Evolutionary conservation across 371 early-diverging fungal species (phyloP), one percentile per base, ranked within the genome.

Genomic region (Choanephora cucurbitarum): DNA sequence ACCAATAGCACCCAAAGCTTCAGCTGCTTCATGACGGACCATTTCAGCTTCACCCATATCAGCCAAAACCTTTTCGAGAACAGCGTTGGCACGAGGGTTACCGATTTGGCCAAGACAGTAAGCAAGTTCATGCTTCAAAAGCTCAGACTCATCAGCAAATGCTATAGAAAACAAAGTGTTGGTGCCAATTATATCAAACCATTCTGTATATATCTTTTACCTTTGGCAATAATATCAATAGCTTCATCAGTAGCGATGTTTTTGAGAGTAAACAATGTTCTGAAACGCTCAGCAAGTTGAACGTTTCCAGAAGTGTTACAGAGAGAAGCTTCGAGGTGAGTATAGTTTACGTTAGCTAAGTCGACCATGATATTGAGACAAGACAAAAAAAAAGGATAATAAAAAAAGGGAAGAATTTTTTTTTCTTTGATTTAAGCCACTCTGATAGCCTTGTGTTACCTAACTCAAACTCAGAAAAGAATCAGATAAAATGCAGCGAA

Each of bases 21-120:
- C 98, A n/a, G 97, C 98, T 43, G 97, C 96, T 76, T 98, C 99
- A 69, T 99, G 99, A 17, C 99, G 87, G 32, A 99, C 99, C 93
- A 99, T 99, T 44, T 91, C 91, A 67, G 96, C 92, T 71, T 97
- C 90, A 0, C 73, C 57, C 42, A 67, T 60, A 58, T 93, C 73
- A 31, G 72, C 74, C n/a, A 97, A 72, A 9, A 97, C 90, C 10
- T 57, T 42, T 50, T 65, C 63, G 17, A 99, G 83, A 17, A 84
- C 72, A 0, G 84, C 79, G 43, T 95, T 87, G 18, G 98, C 94
- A n/a, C 73, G 64, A 32, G 81, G 79, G 66, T 92, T 90, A 66
- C 89, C 86, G 89, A 98, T 99, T 79, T 99, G 99, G 50, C 99
- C 99, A 55, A 99, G 82, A 50, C 95, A 95, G 75, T 99, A 99